Conservation (phyloP, 306 rosid species). For the Vigna reflexopilosa region DNA sequence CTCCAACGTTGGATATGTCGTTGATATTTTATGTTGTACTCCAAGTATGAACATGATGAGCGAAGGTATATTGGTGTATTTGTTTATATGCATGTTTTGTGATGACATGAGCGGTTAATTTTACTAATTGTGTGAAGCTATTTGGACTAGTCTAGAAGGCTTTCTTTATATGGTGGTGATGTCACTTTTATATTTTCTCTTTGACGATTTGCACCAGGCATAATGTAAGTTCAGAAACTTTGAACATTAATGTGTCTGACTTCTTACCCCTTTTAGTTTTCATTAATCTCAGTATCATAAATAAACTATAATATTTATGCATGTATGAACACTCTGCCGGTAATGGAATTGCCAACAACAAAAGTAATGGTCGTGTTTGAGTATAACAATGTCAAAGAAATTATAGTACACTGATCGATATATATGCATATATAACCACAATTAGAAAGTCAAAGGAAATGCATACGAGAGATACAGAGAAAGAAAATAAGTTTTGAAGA, state of each 20-base stretch:
- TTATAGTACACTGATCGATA: neutral
- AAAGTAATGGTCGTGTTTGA: neutral
- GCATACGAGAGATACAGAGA: neutral
- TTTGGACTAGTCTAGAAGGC: slow-evolving; percentile 13
- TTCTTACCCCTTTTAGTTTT: neutral
- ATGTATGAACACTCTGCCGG: neutral
- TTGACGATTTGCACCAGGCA: neutral
- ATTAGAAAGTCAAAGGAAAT: slow-evolving; percentile 10
- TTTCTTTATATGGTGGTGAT: slow-evolving; percentile 31
- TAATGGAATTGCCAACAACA: neutral
- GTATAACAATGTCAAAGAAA: too few relatives aligned
- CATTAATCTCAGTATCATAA: neutral
- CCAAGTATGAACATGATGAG: slow-evolving; percentile 39
- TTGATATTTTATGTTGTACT: slow-evolving; percentile 24
- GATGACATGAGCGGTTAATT: slow-evolving; percentile 34
- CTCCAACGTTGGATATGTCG: slow-evolving; percentile 3
- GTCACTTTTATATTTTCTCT: neutral
- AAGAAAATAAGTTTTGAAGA: neutral
- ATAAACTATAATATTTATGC: neutral
- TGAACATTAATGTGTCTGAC: neutral
- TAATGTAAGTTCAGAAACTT: neutral
- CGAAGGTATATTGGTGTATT: slow-evolving; percentile 34
- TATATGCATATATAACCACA: neutral
- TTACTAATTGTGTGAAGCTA: slow-evolving; percentile 34
- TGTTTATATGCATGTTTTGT: slow-evolving; percentile 34